Percentiles rank a stretch among this genome's conserved stretches.
phyloP scores from a whole-genome alignment of 805 yeast species.

The Saturnispora saitoi region DNA sequence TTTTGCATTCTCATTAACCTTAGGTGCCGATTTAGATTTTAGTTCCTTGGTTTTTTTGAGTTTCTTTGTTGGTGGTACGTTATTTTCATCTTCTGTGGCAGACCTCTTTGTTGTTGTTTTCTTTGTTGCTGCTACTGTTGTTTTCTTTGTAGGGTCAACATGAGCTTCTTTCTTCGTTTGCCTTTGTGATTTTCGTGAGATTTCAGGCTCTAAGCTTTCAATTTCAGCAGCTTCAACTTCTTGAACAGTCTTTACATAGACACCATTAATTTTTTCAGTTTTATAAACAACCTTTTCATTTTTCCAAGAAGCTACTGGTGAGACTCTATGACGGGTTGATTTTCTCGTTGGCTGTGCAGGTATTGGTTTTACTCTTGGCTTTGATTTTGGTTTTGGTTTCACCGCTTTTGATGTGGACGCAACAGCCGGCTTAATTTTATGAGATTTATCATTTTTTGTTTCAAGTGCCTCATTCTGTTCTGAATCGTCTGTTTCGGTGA shows the following conservation, averaged over 20 bases:
- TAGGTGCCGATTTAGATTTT: background rate
- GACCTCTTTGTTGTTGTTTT: background rate
- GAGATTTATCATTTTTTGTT: too few relatives aligned
- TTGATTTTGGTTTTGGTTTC: too few relatives aligned
- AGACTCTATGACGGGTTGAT: slow-evolving; percentile 55
- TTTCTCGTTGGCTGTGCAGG: slow-evolving; percentile 39
- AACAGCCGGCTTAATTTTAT: too few relatives aligned
- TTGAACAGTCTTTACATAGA: slow-evolving; percentile 47
- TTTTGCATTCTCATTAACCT: background rate
- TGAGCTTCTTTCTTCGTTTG: background rate
- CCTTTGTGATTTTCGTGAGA: background rate
- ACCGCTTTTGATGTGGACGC: too few relatives aligned
- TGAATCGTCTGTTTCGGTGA: background rate
- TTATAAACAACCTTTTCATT: slow-evolving; percentile 66
- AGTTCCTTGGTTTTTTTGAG: background rate
- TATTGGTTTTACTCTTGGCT: background rate
- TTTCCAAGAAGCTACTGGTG: slow-evolving; percentile 79
- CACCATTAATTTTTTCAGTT: slow-evolving; percentile 34
- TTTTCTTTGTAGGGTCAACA: too few relatives aligned
- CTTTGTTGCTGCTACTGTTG: background rate
- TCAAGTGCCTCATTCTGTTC: too few relatives aligned
- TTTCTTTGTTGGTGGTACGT: background rate
- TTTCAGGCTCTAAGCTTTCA: slow-evolving; percentile 17
- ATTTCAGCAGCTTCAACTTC: slow-evolving; percentile 40
- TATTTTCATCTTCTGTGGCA: background rate